A percentile compares a stretch with the other conserved stretches of the same genome.
Evolutionary conservation across 805 yeast genomes (phyloP).

Genomic region (Yarrowia alimentaria): DNA sequence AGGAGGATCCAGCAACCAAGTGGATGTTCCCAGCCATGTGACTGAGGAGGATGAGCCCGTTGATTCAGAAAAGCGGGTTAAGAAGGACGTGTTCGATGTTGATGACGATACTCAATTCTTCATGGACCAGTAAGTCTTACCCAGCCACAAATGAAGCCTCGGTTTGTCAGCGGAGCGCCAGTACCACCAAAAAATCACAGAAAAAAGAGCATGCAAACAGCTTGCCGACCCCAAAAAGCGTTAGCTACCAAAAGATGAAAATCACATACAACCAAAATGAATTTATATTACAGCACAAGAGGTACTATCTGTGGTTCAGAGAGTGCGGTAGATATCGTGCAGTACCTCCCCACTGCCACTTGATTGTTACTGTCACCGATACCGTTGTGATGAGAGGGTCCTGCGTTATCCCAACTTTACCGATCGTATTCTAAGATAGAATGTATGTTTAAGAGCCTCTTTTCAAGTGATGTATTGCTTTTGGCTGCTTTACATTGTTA

Average conservation of each 20-base stretch:
- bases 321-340: too few relatives aligned
- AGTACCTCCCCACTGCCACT: too few relatives aligned
- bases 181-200: background rate
- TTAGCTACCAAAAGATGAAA: conserved; percentile 24
- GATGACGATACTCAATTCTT: conserved; percentile 29
- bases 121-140: conserved; percentile 28
- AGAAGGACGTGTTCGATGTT: conserved; percentile 26
- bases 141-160: background rate
- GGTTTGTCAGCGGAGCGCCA: background rate
- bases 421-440: too few relatives aligned
- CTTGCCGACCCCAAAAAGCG: conserved; percentile 21
- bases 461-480: too few relatives aligned
- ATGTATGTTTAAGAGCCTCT: too few relatives aligned
- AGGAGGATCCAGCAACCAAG: background rate
- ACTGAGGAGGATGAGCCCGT: conserved; percentile 22
- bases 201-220: conserved; percentile 1
- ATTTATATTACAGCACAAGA: too few relatives aligned
- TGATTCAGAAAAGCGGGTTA: conserved; percentile 9
- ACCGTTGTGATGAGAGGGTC: too few relatives aligned
- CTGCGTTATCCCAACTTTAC: too few relatives aligned
- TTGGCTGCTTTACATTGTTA: too few relatives aligned
- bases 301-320: too few relatives aligned
- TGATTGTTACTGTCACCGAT: too few relatives aligned
- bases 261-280: conserved; percentile 25
- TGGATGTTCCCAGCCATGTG: conserved; percentile 6